Evolutionary conservation across 768 basidiomycete species (phyloP).

Genomic region (Suillus lakei): DNA sequence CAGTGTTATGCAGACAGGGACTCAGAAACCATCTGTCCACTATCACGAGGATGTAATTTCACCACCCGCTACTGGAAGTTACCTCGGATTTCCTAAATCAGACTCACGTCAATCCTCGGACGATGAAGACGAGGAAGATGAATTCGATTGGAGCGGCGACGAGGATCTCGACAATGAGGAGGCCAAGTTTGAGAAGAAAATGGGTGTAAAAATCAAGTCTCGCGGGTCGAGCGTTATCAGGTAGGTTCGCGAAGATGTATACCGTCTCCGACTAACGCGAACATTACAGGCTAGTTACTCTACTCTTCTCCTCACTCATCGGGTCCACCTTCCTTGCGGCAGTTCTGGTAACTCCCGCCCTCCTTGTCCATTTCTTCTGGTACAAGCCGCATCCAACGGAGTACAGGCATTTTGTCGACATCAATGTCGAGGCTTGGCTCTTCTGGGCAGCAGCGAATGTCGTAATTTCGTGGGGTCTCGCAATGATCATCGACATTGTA

Average conservation of each 20-base stretch:
- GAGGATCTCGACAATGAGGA: constrained; percentile 77
- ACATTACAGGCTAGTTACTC: constrained; percentile 53
- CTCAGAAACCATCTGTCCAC: constrained; percentile 52
- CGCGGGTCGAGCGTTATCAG: constrained; percentile 57
- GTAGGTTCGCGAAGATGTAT: constrained; percentile 38
- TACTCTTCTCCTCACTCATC: constrained; percentile 74
- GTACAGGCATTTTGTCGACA: constrained; percentile 60
- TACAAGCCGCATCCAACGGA: constrained; percentile 62
- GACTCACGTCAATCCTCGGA: constrained; percentile 52
- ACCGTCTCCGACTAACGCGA: neutral
- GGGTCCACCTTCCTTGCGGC: constrained; percentile 72
- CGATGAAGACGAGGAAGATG: constrained; percentile 55
- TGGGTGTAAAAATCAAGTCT: constrained; percentile 52
- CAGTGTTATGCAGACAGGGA: constrained; percentile 17
- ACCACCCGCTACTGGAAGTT: constrained; percentile 25
- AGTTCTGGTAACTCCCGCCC: constrained; percentile 61
- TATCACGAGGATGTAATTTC: constrained; percentile 50
- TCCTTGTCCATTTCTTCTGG: constrained; percentile 74
- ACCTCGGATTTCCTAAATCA: constrained; percentile 37
- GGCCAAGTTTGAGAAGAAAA: constrained; percentile 63
- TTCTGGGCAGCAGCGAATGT: constrained; percentile 84
- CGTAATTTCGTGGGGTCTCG: constrained; percentile 80
- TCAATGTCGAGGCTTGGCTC: constrained; percentile 77
- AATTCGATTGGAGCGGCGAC: constrained; percentile 82
- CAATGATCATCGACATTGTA: constrained; percentile 69